Evolutionary conservation across 805 yeast genomes (phyloP).

Genomic region (Suhomyces faveliae): DNA sequence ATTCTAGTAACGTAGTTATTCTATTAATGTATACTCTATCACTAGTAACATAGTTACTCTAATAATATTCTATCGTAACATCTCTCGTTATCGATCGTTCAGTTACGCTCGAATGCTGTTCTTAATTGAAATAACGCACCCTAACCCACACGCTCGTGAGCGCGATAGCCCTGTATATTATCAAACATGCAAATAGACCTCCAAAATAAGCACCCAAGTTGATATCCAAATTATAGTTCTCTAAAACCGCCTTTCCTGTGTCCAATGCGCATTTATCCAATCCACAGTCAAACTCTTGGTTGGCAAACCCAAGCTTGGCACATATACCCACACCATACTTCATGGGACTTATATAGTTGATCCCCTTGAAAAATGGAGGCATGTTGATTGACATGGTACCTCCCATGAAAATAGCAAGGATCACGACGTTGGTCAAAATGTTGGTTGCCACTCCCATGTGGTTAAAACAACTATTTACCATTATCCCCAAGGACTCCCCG

Average conservation of each 20-base stretch:
- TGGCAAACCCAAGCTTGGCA: conserved; percentile 57
- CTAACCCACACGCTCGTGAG: conserved; percentile 15
- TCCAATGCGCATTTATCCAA: conserved; percentile 45
- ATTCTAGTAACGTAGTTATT: too few species aligned
- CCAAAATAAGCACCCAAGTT: conserved; percentile 39
- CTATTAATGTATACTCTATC: too few species aligned
- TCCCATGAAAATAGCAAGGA: conserved; percentile 78
- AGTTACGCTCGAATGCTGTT: too few species aligned
- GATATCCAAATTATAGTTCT: conserved; percentile 44
- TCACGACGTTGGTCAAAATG: conserved; percentile 60
- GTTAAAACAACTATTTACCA: conserved; percentile 68
- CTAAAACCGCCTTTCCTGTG: conserved; percentile 56
- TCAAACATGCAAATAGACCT: conserved; percentile 36
- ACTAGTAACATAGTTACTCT: too few species aligned
- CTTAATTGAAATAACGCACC: conserved; percentile 11
- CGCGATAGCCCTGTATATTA: conserved; percentile 44
- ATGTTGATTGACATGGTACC: conserved; percentile 80
- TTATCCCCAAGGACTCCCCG: conserved; percentile 84
- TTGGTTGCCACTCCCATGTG: conserved; percentile 83
- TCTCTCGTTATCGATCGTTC: too few species aligned
- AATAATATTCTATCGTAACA: too few species aligned
- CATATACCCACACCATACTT: conserved; percentile 67
- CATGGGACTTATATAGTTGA: conserved; percentile 76
- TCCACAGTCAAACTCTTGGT: conserved; percentile 51
- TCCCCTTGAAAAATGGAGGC: conserved; percentile 64